phyloP scores from a whole-genome alignment of 2,329 filamentous ascomycete genomes.

The Hypoxylon sp. region DNA sequence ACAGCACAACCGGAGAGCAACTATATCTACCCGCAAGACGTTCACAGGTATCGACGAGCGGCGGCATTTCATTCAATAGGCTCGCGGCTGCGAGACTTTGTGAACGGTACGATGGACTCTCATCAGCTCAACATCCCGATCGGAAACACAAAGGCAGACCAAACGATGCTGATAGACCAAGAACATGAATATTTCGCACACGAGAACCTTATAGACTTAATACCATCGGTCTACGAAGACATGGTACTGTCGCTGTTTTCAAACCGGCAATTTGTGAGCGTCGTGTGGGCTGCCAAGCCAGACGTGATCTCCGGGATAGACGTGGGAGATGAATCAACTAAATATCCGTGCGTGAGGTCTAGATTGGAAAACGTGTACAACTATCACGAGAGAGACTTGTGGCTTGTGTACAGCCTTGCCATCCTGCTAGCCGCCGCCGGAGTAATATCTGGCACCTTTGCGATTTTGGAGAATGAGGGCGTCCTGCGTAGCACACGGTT shows the following conservation, averaged over 20 bases:
- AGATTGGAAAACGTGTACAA: conserved; percentile 55
- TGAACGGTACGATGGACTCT: conserved; percentile 55
- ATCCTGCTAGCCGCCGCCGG: conserved; percentile 52
- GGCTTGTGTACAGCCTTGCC: conserved; percentile 56
- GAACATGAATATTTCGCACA: conserved; percentile 54
- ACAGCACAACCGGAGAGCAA: conserved; percentile 53
- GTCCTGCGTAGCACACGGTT: conserved; percentile 57
- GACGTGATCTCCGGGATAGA: conserved; percentile 48
- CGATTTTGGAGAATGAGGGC: conserved; percentile 56
- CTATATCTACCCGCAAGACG: conserved; percentile 52
- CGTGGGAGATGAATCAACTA: conserved; percentile 38
- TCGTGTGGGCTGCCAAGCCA: conserved; percentile 56
- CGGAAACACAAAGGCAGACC: conserved; percentile 56
- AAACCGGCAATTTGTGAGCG: conserved; percentile 55
- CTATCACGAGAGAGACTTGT: conserved; percentile 56
- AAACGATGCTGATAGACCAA: conserved; percentile 60
- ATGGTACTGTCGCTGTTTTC: conserved; percentile 57
- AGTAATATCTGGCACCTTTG: conserved; percentile 55
- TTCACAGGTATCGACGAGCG: conserved; percentile 52
- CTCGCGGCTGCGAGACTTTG: conserved; percentile 51
- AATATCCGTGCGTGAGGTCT: conserved; percentile 54
- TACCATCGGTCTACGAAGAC: conserved; percentile 57
- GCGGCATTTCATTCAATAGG: conserved; percentile 58
- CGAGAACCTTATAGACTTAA: conserved; percentile 47
- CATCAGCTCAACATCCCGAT: conserved; percentile 47